These are phyloP conservation scores for Yamadazyma pseudoaaseri DNA, from an alignment of 1,139 yeast species.

Conservation along the genomic window DNA sequence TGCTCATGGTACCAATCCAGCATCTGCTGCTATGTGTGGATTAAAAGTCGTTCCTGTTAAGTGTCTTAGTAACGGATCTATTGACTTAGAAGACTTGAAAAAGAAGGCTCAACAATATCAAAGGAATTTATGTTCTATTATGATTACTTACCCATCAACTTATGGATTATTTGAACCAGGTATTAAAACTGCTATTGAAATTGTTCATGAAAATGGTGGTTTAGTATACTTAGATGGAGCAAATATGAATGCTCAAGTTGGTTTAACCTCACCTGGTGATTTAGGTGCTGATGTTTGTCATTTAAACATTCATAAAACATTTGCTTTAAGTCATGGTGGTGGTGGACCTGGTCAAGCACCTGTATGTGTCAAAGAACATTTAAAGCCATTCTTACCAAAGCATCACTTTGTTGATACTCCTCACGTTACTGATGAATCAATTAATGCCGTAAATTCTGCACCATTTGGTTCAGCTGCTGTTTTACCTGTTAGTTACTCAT, in stretches of 20 bases:
- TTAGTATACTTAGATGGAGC: constrained; percentile 98
- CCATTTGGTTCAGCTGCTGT: constrained; percentile 96
- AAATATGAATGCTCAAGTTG: constrained; percentile 98
- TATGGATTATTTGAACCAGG: constrained; percentile 96
- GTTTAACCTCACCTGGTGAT: constrained; percentile 95
- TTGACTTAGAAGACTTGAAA: constrained; percentile 74
- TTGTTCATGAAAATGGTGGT: constrained; percentile 85
- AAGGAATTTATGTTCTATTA: constrained; percentile 76
- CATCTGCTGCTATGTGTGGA: constrained; percentile 97
- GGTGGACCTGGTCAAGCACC: constrained; percentile 99
- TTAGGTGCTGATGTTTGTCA: constrained; percentile 99
- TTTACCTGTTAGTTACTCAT: constrained; percentile 89
- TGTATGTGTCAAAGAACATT: constrained; percentile 84
- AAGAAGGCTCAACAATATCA: constrained; percentile 71
- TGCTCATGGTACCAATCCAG: constrained; percentile 99
- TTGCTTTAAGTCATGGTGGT: constrained; percentile 98
- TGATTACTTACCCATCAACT: constrained; percentile 98
- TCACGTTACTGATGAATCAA: constrained; percentile 53
- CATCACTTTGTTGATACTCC: constrained; percentile 67
- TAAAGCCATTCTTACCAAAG: constrained; percentile 78
- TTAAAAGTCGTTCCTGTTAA: constrained; percentile 90
- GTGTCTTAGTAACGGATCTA: constrained; percentile 81
- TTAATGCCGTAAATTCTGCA: constrained; percentile 83
- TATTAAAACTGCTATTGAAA: constrained; percentile 76
- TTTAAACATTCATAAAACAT: constrained; percentile 92